A percentile compares a stretch with the other conserved stretches of the same genome.
Evolutionary conservation across 2,329 filamentous ascomycete genomes (phyloP).

Genomic region (Ambrosiella beaveri): DNA sequence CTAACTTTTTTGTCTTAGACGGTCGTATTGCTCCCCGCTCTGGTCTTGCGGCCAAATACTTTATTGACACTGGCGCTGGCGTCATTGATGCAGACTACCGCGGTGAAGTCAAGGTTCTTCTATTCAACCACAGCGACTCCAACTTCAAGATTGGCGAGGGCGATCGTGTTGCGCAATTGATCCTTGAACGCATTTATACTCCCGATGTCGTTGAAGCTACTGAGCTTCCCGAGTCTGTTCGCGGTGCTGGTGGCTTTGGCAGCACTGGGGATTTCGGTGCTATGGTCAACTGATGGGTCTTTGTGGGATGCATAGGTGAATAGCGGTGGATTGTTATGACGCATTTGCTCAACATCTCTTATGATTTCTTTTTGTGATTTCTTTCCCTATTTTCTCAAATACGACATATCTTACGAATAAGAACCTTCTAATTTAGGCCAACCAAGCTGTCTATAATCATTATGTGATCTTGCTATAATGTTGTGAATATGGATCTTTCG

Average conservation of each 20-base stretch:
- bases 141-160: slow-evolving; percentile 73
- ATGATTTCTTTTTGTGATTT: not conserved
- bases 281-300: not conserved
- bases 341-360: not conserved
- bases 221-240: slow-evolving; percentile 74
- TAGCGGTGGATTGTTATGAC: not conserved
- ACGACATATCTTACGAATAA: too few species aligned
- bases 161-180: slow-evolving; percentile 82
- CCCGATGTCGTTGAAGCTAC: slow-evolving; percentile 82
- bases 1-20: slow-evolving; percentile 31
- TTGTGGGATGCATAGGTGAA: too few species aligned
- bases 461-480: too few species aligned
- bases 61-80: slow-evolving; percentile 88
- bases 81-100: slow-evolving; percentile 98
- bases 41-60: slow-evolving; percentile 83
- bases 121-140: slow-evolving; percentile 77
- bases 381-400: not conserved
- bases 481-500: too few species aligned
- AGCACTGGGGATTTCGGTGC: slow-evolving; percentile 47
- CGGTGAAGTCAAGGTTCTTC: slow-evolving; percentile 79
- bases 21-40: slow-evolving; percentile 80
- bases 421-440: too few species aligned
- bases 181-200: slow-evolving; percentile 87
- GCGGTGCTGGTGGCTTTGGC: slow-evolving; percentile 80
- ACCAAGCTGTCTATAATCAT: too few species aligned